Percentiles rank a stretch among this genome's conserved stretches.
These are phyloP conservation scores for Thermomucor indicae-seudaticae DNA, from an alignment of 371 early-diverging fungal species.

Conservation along the genomic window DNA sequence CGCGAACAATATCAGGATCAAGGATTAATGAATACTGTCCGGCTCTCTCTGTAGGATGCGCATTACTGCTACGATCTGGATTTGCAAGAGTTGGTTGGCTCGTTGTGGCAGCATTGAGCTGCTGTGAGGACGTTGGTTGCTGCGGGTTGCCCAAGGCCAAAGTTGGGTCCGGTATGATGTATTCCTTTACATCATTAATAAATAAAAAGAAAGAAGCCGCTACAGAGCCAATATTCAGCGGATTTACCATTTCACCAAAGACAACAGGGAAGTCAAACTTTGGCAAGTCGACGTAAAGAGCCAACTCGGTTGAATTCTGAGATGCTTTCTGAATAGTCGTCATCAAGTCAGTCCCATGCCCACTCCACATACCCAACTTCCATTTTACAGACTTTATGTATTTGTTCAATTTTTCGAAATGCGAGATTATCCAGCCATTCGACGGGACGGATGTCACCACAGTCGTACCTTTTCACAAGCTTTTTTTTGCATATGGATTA, in stretches of 20 bases:
- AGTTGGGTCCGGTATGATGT: slow-evolving; percentile 24
- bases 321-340: slow-evolving; percentile 43
- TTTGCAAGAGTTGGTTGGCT: slow-evolving; percentile 16
- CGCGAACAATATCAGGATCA: slow-evolving; percentile 73
- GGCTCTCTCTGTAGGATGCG: slow-evolving; percentile 14
- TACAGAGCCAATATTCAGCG: background rate
- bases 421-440: slow-evolving; percentile 92
- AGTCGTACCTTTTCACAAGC: slow-evolving; percentile 80
- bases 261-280: slow-evolving; percentile 93
- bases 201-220: too few species aligned
- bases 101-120: slow-evolving; percentile 19
- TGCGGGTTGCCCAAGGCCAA: slow-evolving; percentile 3
- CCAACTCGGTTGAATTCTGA: slow-evolving; percentile 51
- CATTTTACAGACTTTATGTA: slow-evolving; percentile 56
- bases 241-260: slow-evolving; percentile 71
- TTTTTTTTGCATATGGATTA: slow-evolving; percentile 13
- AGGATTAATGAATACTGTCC: slow-evolving; percentile 38
- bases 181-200: slow-evolving; percentile 26
- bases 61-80: background rate
- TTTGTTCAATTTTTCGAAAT: slow-evolving; percentile 77
- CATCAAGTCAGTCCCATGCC: background rate
- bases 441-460: slow-evolving; percentile 76
- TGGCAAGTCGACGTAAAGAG: slow-evolving; percentile 85
- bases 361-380: background rate
- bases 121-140: slow-evolving; percentile 3